A percentile compares a stretch with the other conserved stretches of the same genome.
phyloP scores from a whole-genome alignment of 2,329 filamentous ascomycete species.

The Ustilaginoidea virens region DNA sequence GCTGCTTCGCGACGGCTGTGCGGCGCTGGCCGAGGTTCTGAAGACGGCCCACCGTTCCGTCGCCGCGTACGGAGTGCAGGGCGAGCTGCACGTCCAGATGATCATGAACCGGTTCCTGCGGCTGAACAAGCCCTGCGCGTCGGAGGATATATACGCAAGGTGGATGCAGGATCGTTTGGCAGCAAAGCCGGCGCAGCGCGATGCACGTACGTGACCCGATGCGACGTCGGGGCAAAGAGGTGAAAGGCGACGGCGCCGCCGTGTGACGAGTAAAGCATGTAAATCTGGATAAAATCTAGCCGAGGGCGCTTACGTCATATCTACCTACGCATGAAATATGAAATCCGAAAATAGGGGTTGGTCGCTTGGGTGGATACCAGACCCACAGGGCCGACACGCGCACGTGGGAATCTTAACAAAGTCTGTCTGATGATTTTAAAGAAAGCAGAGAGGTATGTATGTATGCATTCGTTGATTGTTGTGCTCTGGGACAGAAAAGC shows the following conservation, averaged over 20 bases:
- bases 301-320: too few relatives aligned
- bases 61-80: not conserved
- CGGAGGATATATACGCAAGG: conserved; percentile 1
- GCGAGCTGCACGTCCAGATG: conserved; percentile 4
- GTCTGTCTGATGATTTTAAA: too few relatives aligned
- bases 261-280: not conserved
- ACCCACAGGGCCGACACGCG: too few relatives aligned
- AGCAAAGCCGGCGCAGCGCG: not conserved
- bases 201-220: not conserved
- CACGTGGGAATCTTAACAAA: too few relatives aligned
- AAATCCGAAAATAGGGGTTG: too few relatives aligned
- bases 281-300: not conserved
- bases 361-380: too few relatives aligned
- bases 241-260: too few relatives aligned
- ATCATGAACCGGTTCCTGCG: conserved; percentile 4
- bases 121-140: conserved; percentile 1
- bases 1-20: conserved; percentile 2
- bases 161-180: conserved; percentile 3
- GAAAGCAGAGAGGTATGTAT: too few relatives aligned
- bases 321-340: too few relatives aligned
- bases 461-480: too few relatives aligned
- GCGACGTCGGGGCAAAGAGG: too few relatives aligned
- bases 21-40: conserved; percentile 1
- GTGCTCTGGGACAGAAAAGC: too few relatives aligned
- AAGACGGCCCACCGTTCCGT: not conserved